Evolutionary conservation across 169 alveolate species (phyloP).

Genomic region (Plasmodium vivax): DNA sequence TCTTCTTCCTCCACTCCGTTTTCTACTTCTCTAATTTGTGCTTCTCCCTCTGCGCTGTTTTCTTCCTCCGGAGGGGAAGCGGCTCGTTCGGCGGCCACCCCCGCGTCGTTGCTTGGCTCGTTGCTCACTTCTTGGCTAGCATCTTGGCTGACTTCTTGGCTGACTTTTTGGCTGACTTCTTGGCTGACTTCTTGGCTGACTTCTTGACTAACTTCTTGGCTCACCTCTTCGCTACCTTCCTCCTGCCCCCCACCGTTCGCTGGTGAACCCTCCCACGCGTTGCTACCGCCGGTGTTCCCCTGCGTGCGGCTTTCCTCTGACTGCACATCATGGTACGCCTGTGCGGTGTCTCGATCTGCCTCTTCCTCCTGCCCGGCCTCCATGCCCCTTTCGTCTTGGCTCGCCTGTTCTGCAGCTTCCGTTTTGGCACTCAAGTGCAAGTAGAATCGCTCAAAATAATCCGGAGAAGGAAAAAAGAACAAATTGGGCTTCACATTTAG

Average conservation of each 20-base stretch:
- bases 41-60: neutral
- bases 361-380: neutral
- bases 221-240: neutral
- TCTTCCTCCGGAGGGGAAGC: neutral
- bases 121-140: neutral
- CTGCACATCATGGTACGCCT: neutral
- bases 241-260: neutral
- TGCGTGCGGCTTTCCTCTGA: neutral
- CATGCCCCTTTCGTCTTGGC: neutral
- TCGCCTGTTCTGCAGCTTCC: neutral
- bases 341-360: neutral
- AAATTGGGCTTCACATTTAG: slow-evolving; percentile 27
- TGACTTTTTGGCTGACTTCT: neutral
- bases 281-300: neutral
- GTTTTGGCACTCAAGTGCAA: slow-evolving; percentile 6
- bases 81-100: neutral
- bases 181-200: neutral
- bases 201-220: neutral
- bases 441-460: slow-evolving; percentile 47
- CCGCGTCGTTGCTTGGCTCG: neutral
- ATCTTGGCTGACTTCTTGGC: neutral
- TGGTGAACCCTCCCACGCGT: neutral
- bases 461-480: slow-evolving; percentile 50
- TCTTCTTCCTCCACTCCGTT: neutral
- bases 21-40: neutral